Percentiles rank a stretch among this genome's conserved stretches.
These are phyloP conservation scores for Brassica balearica DNA, from an alignment of 441 rosid genomes.

Conservation along the genomic window DNA sequence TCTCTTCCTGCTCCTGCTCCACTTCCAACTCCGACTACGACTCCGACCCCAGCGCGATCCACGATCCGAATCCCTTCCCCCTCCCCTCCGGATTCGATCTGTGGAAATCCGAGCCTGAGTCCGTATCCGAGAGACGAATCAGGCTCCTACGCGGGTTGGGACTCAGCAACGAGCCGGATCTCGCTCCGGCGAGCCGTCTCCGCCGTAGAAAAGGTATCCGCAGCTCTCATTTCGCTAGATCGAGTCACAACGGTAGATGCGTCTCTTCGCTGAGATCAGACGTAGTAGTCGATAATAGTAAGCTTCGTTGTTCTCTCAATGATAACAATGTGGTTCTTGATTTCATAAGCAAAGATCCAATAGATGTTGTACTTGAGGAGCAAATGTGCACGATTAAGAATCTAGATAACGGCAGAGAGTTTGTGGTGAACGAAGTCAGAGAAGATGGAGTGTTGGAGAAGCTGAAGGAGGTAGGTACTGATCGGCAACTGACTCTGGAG, in stretches of 20 bases:
- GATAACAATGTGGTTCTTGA: constrained; percentile 39
- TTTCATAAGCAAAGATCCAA: constrained; percentile 52
- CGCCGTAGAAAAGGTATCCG: constrained; percentile 31
- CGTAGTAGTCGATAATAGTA: constrained; percentile 25
- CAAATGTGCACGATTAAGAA: constrained; percentile 76
- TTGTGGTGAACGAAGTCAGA: constrained; percentile 84
- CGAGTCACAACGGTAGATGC: constrained; percentile 27
- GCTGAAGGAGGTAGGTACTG: constrained; percentile 91
- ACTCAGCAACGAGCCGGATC: constrained; percentile 62
- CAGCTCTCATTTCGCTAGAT: constrained; percentile 47
- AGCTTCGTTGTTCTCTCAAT: constrained; percentile 37
- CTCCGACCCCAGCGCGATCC: constrained; percentile 51
- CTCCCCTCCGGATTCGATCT: constrained; percentile 71
- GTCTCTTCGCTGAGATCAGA: background rate
- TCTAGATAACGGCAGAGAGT: constrained; percentile 87
- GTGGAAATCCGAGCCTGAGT: constrained; percentile 87
- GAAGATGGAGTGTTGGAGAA: constrained; percentile 89
- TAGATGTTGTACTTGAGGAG: constrained; percentile 36
- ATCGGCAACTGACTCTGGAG: constrained; percentile 84
- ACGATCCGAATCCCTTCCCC: constrained; percentile 56
- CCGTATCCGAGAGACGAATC: constrained; percentile 83
- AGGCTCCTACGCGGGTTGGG: constrained; percentile 79
- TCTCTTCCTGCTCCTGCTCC: constrained; percentile 71
- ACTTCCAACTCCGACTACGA: constrained; percentile 66
- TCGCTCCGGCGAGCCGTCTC: constrained; percentile 48